A percentile compares a stretch with the other conserved stretches of the same genome.
Evolutionary conservation across 202 grass and related monocot genomes (phyloP).

Genomic region (Cymbopogon flexuosus): DNA sequence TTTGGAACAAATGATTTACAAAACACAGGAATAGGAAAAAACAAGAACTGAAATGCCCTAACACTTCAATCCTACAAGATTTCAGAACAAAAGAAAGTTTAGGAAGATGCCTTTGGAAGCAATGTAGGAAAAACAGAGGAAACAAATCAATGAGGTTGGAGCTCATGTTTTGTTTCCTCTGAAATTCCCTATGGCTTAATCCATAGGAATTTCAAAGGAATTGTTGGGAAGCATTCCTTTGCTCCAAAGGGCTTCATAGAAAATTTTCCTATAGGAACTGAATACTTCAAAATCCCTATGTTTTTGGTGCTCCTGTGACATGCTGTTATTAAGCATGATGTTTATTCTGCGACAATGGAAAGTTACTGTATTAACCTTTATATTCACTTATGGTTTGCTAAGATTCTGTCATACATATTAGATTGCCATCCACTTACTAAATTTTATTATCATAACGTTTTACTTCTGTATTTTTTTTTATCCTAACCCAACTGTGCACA

Average conservation of each 20-base stretch:
- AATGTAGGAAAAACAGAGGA: background rate
- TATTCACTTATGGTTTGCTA: background rate
- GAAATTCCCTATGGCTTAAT: background rate
- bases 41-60: background rate
- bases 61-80: background rate
- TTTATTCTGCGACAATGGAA: background rate
- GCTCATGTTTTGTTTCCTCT: background rate
- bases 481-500: background rate
- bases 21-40: background rate
- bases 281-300: background rate
- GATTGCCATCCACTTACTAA: background rate
- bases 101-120: background rate
- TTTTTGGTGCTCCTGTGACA: background rate
- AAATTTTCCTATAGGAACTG: background rate
- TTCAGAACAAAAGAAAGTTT: background rate
- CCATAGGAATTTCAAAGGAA: background rate
- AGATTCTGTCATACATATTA: conserved; percentile 12
- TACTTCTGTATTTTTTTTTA: background rate
- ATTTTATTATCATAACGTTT: background rate
- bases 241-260: background rate
- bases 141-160: background rate
- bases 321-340: background rate
- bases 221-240: background rate
- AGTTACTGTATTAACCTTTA: background rate
- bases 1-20: background rate